Base-by-base conservation (phyloP, 2,329 filamentous ascomycete genomes). In the Ceratocystis cubensis region DNA sequence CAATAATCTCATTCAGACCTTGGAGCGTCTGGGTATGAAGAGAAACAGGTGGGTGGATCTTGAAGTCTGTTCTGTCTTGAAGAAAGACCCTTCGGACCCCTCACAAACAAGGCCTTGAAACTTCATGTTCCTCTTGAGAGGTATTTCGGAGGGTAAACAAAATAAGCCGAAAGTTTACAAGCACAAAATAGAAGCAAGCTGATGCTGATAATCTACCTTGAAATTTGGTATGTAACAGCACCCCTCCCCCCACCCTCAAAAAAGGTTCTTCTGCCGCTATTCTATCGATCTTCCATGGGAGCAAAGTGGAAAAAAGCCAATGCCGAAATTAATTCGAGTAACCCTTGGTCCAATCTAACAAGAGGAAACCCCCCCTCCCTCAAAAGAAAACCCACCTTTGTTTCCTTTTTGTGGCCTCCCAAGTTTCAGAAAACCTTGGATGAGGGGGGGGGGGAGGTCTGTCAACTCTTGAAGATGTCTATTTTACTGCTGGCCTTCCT, bases 261-360 rank as follows among this genome's bases (percentile, higher is more conserved):
- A 33, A 59, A 59, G 53, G 25, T 59, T 59, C 53, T 59, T 59
- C 53, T 59, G 3, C 53, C 53, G 53, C 15, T 33, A 59, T 59
- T 59, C 53, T 7, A 59, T 33, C 28, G 33, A 13, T n/a, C 53
- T 59, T 59, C 53, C 22, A 33, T 59, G 53, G 10, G 22, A 57
- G 25, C 10, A 56, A 17, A 30, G 13, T 28, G 8, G 46, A 20
- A n/a, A 7, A 53, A 20, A 56, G 53, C 53, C 28, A 59, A 30
- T 33, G 28, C 53, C 53, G 28, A 59, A 59, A 59, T 59, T 37
- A 33, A 13, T 30, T n/a, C 53, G 13, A 30, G 25, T 5, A 7
- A n/a, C 53, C 53, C 53, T 33, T 59, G 53, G 33, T 57, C 22
- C 25, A 57, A 57, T 57, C 22, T 57, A 30, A 57, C 22, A 57